Evolutionary conservation across 345 rosid species (phyloP), one percentile per base, ranked within the genome.

Genomic region (Xanthoceras sorbifolium): DNA sequence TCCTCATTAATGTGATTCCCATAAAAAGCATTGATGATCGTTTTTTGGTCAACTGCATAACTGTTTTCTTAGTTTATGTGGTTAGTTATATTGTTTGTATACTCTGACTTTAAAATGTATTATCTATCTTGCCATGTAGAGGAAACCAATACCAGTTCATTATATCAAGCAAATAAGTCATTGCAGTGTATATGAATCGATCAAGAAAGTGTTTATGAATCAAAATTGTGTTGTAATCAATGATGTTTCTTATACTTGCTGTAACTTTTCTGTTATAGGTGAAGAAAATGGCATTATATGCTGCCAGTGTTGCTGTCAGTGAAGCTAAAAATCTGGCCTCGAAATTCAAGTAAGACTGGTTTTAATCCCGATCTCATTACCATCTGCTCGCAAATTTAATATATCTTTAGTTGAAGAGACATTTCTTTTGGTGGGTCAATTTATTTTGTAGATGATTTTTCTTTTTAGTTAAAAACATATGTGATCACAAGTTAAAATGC

Each of bases 241-340:
- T 62, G 44, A 55, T 64, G 57, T 76, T 74, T 73, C 40, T 72
- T 71, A 36, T 48, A 1, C 69, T 73, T 22, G 31, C 38, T 11
- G 60, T 28, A 31, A 17, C 64, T 60, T 72, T 28, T 63, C 55
- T 74, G 23, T 69, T 36, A 28, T 55, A 87, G 90, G 87, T 87
- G 48, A 87, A 85, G 76, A 87, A 87, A 84, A 87, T 87, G 90
- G 82, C 83, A 5, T 31, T 87, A 25, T 85, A 84, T 80, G 85
- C 89, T 12, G 90, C 74, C 5, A 79, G 48, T 54, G 69, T 34
- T 52, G 90, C 89, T 18, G 81, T 82, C 20, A 66, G 29, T 4
- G 88, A 85, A 77, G 90, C 84, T 34, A 68, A 57, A 74, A 74
- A 64, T 71, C 76, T 87, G 74, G 62, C 32, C 60, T 38, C 73